Evolutionary conservation across 148 eudicot species (phyloP).

Genomic region (Cornus kousa): DNA sequence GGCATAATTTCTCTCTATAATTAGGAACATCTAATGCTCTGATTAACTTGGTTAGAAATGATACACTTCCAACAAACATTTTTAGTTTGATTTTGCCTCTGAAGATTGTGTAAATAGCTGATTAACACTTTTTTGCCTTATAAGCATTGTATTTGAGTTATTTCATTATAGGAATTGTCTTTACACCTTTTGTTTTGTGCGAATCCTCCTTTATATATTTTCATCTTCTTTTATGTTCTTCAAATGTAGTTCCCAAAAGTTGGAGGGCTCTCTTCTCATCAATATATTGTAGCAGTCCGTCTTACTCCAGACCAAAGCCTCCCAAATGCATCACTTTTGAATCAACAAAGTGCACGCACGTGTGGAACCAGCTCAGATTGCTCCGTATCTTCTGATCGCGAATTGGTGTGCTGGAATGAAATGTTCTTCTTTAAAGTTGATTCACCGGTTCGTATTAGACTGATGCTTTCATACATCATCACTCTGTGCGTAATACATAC

Average conservation of each 20-base stretch:
- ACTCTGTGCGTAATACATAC: not conserved
- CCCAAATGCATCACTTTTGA: constrained; percentile 33
- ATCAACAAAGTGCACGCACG: constrained; percentile 87
- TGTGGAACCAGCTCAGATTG: constrained; percentile 55
- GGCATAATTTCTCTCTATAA: not conserved
- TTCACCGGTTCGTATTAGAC: constrained; percentile 51
- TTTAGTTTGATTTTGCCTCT: not conserved
- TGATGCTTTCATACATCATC: constrained; percentile 6
- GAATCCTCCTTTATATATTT: not conserved
- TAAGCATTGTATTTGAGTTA: not conserved
- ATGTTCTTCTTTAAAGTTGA: constrained; percentile 85
- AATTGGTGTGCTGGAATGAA: constrained; percentile 80
- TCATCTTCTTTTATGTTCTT: constrained; percentile 1
- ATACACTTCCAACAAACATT: not conserved
- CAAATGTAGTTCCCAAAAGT: constrained; percentile 54
- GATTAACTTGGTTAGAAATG: not conserved
- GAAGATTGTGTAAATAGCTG: not conserved
- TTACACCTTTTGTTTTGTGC: not conserved
- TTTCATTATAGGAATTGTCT: not conserved
- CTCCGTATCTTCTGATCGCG: constrained; percentile 46
- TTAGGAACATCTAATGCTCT: not conserved
- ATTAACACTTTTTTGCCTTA: not conserved
- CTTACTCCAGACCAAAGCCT: constrained; percentile 44
- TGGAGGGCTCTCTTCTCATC: constrained; percentile 66
- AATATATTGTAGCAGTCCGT: constrained; percentile 65